A percentile compares a stretch with the other conserved stretches of the same genome.
Evolutionary conservation across 768 basidiomycete genomes (phyloP).

Genomic region (Coprinellus micaceus): DNA sequence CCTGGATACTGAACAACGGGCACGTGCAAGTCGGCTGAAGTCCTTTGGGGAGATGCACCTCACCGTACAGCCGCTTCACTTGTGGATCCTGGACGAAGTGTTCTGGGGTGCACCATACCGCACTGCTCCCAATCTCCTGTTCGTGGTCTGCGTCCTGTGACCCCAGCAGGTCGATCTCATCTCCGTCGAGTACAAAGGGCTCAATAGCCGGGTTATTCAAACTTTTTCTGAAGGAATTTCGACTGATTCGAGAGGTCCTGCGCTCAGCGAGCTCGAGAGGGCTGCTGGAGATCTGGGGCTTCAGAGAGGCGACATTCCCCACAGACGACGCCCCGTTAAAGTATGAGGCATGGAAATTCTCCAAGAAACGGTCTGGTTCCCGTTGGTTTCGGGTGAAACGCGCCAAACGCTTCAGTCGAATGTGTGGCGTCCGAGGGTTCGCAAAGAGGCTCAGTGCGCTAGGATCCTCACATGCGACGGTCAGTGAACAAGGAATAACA

Average conservation of each 20-base stretch:
- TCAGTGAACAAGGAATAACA: constrained; percentile 26
- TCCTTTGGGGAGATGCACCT: constrained; percentile 13
- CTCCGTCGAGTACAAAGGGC: constrained; percentile 1
- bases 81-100: background rate
- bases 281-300: too few relatives aligned
- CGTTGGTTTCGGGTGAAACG: constrained; percentile 8
- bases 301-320: background rate
- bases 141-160: constrained; percentile 3
- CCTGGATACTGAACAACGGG: constrained; percentile 14
- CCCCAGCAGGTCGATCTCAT: constrained; percentile 7
- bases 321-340: background rate
- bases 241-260: background rate
- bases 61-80: constrained; percentile 13
- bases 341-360: background rate
- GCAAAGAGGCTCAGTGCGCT: constrained; percentile 23
- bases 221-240: background rate
- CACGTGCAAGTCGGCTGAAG: constrained; percentile 15
- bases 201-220: background rate
- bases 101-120: constrained; percentile 2
- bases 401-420: constrained; percentile 19
- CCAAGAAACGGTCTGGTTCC: background rate
- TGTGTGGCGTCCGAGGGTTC: constrained; percentile 13
- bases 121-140: background rate
- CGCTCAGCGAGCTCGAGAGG: background rate
- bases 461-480: constrained; percentile 19